Base-by-base conservation (phyloP, 1,284 basidiomycete species). In the Cryptococcus wingfieldii region DNA sequence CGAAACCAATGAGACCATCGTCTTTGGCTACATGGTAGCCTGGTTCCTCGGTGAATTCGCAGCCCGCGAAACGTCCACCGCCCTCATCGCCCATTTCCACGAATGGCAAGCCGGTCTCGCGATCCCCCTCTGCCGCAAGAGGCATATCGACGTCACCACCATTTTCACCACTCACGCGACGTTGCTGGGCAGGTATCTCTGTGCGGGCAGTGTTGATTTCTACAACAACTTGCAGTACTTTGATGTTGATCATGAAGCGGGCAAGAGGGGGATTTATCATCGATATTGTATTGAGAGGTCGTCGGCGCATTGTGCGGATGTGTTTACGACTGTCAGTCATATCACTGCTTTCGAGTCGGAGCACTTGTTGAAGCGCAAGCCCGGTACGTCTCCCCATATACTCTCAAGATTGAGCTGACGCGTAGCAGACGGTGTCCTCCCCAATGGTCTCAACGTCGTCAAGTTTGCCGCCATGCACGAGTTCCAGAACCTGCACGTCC, bases 141-240 rank as follows among this genome's bases (percentile, higher is more conserved):
- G 95, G 55, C 92, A 96, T 73, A 89, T 98, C 72, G 95, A 98
- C 78, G 87, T 98, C 60, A 97, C 94, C 45, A 98, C 95, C 71
- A 90, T 98, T 67, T 93, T 93, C 79, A 98, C 94, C 27, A 98
- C 95, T 43, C 94, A 98, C 75, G 95, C 95, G n/a, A 98, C 95
- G 4, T 84, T 98, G 25, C 88, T 98, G 54, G 95, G 95, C 23
- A 90, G 95, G 52, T 98, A 98, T 77, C 87, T 98, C 61, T 98
- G 95, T 70, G 95, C 95, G 2, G 95, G 95, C 57, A 89, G 85
- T 53, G 95, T 98, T 68, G 95, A 98, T 70, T 98, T 98, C 71
- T 98, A 98, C 83, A 98, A 98, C 82, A 97, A 98, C 76, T 82
- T 98, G 28, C 91, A 96, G 76, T 97, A 98, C 82, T 98, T 98